phyloP scores from a whole-genome alignment of 2,329 filamentous ascomycete species.

The Hypomyces rosellus region DNA sequence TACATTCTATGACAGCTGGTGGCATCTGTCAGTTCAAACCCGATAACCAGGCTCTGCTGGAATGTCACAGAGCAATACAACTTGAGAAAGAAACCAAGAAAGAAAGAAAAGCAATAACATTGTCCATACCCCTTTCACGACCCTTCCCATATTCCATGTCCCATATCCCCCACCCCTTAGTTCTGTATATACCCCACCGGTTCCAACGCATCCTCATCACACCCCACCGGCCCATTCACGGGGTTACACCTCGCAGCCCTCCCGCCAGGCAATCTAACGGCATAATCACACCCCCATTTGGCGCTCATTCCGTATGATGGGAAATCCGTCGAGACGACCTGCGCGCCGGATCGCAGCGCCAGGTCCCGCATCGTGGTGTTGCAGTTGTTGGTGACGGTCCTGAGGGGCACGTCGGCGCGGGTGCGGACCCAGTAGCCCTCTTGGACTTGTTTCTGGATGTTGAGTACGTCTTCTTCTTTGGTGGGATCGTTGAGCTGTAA shows the following conservation, averaged over 20 bases:
- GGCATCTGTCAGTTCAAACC: too few relatives aligned
- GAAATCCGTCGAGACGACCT: constrained; percentile 44
- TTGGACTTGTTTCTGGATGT: constrained; percentile 38
- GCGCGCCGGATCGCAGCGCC: constrained; percentile 41
- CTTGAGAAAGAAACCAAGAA: too few relatives aligned
- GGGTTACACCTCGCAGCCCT: constrained; percentile 28
- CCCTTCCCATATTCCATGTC: too few relatives aligned
- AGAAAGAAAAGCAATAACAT: too few relatives aligned
- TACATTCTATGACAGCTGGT: too few relatives aligned
- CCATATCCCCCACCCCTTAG: background rate
- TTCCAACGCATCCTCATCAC: constrained; percentile 15
- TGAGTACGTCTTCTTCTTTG: constrained; percentile 25
- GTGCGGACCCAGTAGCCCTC: constrained; percentile 45
- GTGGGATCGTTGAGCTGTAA: constrained; percentile 37
- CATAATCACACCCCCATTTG: constrained; percentile 42
- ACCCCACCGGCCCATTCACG: constrained; percentile 15
- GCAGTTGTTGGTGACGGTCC: constrained; percentile 34
- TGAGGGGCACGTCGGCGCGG: constrained; percentile 38
- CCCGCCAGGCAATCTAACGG: constrained; percentile 16
- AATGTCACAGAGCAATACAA: too few relatives aligned
- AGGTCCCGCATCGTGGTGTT: constrained; percentile 33
- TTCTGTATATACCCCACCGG: constrained; percentile 6
- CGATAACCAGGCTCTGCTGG: too few relatives aligned
- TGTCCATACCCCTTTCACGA: too few relatives aligned
- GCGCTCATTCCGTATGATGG: constrained; percentile 40